Base-by-base conservation (phyloP, 2,329 filamentous ascomycete species). In the Catunica adiposa region DNA sequence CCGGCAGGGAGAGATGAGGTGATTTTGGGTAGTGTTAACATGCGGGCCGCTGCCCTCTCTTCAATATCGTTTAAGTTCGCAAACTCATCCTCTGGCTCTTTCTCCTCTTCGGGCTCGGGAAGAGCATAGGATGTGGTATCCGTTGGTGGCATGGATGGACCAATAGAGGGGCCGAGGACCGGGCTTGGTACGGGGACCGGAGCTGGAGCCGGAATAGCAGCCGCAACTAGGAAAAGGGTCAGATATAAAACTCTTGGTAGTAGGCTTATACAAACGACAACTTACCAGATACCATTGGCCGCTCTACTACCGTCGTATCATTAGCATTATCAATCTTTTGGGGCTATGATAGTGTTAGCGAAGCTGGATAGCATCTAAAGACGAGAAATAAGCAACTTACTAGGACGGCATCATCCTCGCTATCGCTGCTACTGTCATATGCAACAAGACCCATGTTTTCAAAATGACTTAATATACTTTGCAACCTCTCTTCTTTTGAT, bases 1-100 rank as follows among this genome's bases (percentile, higher is more conserved):
- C 78, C 0, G 83, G 81, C 1, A 86, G 86, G 3, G 85, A 88
- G 8, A 78, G 73, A 0, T 86, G 86, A 82, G 1, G 86, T 81
- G 3, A 82, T 68, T 1, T 79, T 73, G 1, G 86, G 86, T 46
- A 90, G 74, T 23, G 86, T 92, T 44, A 90, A 76, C 62, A 83
- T 77, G 61, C 82, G 83, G 15, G 88, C 70, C 22, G 81, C 69
- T 26, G 79, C 73, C 61, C 84, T 81, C 59, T 74, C 77, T 50
- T 77, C 70, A 1, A 82, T 78, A 68, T 88, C 87, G 1, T 84
- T 1, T 84, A 89, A n/a, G 64, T 64, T 2, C 72, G 68, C 1
- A 71, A 70, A 42, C 64, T 56, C 7, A 22, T 52, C 47, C 8
- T n/a, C 31, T 2, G 14, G 11, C 2, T 37, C 50, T 22, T 59